Evolutionary conservation across 192 early-diverging fungal species (phyloP), one percentile per base, ranked within the genome.

Genomic region (Rhizoclosmatium sp.): DNA sequence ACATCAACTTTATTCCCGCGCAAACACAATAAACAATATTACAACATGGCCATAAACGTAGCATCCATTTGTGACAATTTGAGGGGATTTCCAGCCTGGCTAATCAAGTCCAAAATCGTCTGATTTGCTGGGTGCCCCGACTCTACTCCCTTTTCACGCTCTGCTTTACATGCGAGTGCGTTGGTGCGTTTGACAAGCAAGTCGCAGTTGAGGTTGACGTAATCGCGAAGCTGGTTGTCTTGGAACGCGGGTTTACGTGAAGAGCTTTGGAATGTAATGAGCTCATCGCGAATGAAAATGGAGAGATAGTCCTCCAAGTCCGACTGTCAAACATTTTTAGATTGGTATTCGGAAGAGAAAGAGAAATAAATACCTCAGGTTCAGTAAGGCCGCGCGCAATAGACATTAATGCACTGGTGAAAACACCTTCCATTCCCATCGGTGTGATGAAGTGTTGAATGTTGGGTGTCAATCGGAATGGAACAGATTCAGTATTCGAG

Each of bases 401-500:
- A 46, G 95, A 91, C 90, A 97, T 92, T 14, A 99, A 72, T 5
- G 90, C 90, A 60, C 89, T 91, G 21, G 92, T 92, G 76, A 99
- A 96, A 7, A 95, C 89, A 16, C 98, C 97, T 69, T 99, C 98
- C 4, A 99, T 88, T 3, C 97, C 97, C 71, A 94, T 91, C 42
- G 93, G 93, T 4, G 95, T 96, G 59, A 99, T 93, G 85, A 99
- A 99, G 46, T 93, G 84, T 87, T 98, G 97, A 65, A 99, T 93
- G 85, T 95, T 97, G 12, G 97, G 98, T 7, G 98, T 99, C 82
- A 99, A 90, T 7, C 98, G 91, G 94, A 99, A 99, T 3, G 97
- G 98, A 39, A 99, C 95, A 3, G 92, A 82, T 82, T 99, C 98
- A 45, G 86, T 88, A 70, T 90, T 91, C 54, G 85, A 65, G 75